Evolutionary conservation across 2,329 filamentous ascomycete genomes (phyloP).

Genomic region (Calonectria montana): DNA sequence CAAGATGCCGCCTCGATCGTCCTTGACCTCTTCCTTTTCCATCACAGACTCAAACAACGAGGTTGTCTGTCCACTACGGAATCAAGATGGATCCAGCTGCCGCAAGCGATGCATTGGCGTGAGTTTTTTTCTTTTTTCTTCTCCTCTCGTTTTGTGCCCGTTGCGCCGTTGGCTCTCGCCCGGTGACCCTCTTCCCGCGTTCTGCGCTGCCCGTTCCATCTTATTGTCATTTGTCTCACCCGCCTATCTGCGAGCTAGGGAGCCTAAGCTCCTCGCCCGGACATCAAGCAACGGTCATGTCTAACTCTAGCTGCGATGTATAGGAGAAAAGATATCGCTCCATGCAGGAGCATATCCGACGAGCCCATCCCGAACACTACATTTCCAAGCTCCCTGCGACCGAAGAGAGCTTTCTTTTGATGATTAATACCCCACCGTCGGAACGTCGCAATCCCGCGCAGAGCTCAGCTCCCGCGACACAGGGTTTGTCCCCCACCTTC

Average conservation of each 20-base stretch:
- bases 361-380: conserved; percentile 96
- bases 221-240: conserved; percentile 43
- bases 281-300: conserved; percentile 31
- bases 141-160: neutral
- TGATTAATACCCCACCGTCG: conserved; percentile 91
- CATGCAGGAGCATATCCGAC: conserved; percentile 99
- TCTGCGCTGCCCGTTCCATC: conserved; percentile 24
- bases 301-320: conserved; percentile 43
- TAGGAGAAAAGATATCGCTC: conserved; percentile 97
- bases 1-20: conserved; percentile 89
- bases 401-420: conserved; percentile 95
- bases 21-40: conserved; percentile 90
- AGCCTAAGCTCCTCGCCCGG: conserved; percentile 20
- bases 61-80: conserved; percentile 94
- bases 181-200: neutral
- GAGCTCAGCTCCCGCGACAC: conserved; percentile 46
- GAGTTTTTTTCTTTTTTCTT: conserved; percentile 62
- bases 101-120: conserved; percentile 98
- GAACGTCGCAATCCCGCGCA: conserved; percentile 67
- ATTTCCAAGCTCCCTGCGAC: conserved; percentile 98
- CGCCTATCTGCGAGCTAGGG: conserved; percentile 27
- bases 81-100: conserved; percentile 96
- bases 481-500: conserved; percentile 44
- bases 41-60: conserved; percentile 94
- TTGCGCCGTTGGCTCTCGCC: neutral